Evolutionary conservation across 225 moss, liverwort and hornwort species (phyloP).

Genomic region (Ulota crispa): DNA sequence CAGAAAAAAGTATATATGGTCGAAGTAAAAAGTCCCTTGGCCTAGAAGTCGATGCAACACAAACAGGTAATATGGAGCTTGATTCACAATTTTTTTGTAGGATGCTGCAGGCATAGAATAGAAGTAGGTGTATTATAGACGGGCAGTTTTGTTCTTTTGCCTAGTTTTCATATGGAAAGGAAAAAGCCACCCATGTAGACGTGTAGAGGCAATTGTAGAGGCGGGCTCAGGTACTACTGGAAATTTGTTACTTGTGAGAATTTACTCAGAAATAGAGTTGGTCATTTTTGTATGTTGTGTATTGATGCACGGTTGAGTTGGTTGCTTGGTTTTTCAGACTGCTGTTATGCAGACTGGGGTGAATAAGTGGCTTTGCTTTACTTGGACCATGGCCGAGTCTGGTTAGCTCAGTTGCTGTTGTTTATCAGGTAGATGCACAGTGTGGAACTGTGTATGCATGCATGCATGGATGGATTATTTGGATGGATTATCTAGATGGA

Average conservation of each 20-base stretch:
- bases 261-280: slow-evolving; percentile 21
- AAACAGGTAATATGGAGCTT: slow-evolving; percentile 42
- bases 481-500: neutral
- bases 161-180: slow-evolving; percentile 20
- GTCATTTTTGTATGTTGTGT: slow-evolving; percentile 7
- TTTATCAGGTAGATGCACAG: neutral
- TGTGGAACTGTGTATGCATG: no score
- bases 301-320: slow-evolving; percentile 12
- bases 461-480: neutral
- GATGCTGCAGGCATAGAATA: slow-evolving; percentile 25
- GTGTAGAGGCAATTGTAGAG: slow-evolving; percentile 32
- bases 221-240: slow-evolving; percentile 6
- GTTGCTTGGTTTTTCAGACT: slow-evolving; percentile 1
- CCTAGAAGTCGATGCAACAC: slow-evolving; percentile 30
- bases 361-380: neutral
- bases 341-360: neutral
- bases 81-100: slow-evolving; percentile 43
- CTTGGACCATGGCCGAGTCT: neutral
- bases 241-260: slow-evolving; percentile 26
- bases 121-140: slow-evolving; percentile 43
- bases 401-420: neutral
- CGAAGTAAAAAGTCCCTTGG: slow-evolving; percentile 13
- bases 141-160: slow-evolving; percentile 13
- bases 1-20: slow-evolving; percentile 11
- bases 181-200: slow-evolving; percentile 32